Conservation (phyloP, 1,284 basidiomycete genomes). For the Schizopora paradoxa region DNA sequence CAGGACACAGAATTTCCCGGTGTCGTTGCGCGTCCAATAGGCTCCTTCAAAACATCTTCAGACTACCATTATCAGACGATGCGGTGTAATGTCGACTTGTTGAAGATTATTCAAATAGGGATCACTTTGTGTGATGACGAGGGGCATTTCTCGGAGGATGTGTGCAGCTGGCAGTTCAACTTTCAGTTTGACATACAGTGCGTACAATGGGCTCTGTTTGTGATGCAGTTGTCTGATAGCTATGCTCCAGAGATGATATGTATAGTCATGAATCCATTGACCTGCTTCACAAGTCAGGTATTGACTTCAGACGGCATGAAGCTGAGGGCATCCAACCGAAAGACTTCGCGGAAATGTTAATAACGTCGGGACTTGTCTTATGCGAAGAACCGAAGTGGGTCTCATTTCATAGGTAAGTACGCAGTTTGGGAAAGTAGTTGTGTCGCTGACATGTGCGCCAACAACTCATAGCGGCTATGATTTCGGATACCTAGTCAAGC, state of each 20-base stretch:
- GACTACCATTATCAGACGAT: constrained; percentile 99
- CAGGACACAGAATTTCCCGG: constrained; percentile 99
- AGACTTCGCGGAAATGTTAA: constrained; percentile 95
- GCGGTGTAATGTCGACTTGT: constrained; percentile 96
- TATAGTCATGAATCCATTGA: constrained; percentile 97
- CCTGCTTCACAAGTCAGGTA: constrained; percentile 88
- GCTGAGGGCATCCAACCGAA: constrained; percentile 90
- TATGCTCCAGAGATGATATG: constrained; percentile 80
- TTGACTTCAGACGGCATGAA: constrained; percentile 93
- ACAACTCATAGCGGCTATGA: constrained; percentile 95
- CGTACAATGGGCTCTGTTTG: constrained; percentile 29
- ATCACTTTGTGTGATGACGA: constrained; percentile 93
- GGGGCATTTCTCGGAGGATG: constrained; percentile 83
- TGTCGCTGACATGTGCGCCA: too few relatives aligned
- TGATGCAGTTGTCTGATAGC: background rate
- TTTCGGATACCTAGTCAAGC: constrained; percentile 97
- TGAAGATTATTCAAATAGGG: constrained; percentile 97
- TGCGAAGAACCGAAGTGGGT: constrained; percentile 93
- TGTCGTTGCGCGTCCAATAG: constrained; percentile 96
- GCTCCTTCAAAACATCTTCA: constrained; percentile 91
- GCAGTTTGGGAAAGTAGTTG: constrained; percentile 1
- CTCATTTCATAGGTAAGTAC: constrained; percentile 89
- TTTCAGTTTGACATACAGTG: constrained; percentile 91
- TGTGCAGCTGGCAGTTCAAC: constrained; percentile 99
- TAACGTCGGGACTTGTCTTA: constrained; percentile 92